A percentile compares a stretch with the other conserved stretches of the same genome.
These are phyloP conservation scores for Cystoisospora suis DNA, from an alignment of 169 alveolate genomes.

Conservation along the genomic window DNA sequence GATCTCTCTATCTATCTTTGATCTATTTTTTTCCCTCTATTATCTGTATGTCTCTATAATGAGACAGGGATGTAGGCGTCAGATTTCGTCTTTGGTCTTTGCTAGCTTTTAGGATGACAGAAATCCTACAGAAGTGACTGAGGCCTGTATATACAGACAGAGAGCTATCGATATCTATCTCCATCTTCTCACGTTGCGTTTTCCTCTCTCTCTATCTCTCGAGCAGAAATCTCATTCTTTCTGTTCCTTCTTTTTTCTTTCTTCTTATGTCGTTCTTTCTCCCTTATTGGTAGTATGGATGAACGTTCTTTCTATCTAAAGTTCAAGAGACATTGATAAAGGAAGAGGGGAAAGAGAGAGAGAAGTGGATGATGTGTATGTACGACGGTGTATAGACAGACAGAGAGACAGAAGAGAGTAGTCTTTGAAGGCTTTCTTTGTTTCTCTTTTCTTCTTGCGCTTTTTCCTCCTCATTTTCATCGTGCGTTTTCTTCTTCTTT, in stretches of 20 bases:
- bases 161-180: background rate
- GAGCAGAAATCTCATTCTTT: background rate
- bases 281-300: background rate
- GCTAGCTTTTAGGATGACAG: too few relatives aligned
- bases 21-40: background rate
- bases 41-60: background rate
- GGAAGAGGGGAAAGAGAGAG: background rate
- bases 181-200: background rate
- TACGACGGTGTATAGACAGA: too few relatives aligned
- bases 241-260: background rate
- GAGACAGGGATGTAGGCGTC: too few relatives aligned
- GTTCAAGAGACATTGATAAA: background rate
- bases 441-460: background rate
- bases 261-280: background rate
- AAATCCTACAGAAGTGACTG: background rate
- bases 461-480: background rate
- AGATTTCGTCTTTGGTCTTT: too few relatives aligned
- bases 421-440: background rate
- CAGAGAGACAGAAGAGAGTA: background rate
- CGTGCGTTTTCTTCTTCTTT: background rate
- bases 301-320: background rate
- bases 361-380: background rate
- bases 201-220: background rate
- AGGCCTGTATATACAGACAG: background rate
- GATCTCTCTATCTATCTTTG: background rate